Percentiles rank a stretch among this genome's conserved stretches.
Evolutionary conservation across 1,284 basidiomycete genomes (phyloP).

Genomic region (Cryptococcus sp.): DNA sequence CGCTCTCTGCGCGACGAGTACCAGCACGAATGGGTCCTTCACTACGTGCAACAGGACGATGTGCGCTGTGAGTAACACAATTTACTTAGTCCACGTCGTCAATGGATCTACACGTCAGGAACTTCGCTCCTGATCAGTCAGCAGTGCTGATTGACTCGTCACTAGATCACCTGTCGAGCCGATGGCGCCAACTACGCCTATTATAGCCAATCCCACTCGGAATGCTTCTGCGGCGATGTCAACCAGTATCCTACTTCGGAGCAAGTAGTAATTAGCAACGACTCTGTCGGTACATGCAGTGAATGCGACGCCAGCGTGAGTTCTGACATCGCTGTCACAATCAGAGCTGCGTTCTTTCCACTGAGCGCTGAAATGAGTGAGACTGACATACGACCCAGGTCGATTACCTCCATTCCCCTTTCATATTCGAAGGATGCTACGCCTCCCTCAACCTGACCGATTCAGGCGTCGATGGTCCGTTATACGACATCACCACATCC

Average conservation of each 20-base stretch:
- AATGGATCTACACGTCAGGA: too few species aligned
- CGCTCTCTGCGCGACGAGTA: too few species aligned
- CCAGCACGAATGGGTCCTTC: too few species aligned
- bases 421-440: conserved; percentile 5
- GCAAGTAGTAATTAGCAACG: not conserved
- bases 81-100: not conserved
- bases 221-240: conserved; percentile 1
- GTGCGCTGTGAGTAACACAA: too few species aligned
- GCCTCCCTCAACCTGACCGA: not conserved
- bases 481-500: not conserved
- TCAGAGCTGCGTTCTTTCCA: not conserved
- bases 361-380: not conserved
- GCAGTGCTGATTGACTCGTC: too few species aligned
- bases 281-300: conserved; percentile 1
- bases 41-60: too few species aligned
- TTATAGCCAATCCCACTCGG: not conserved
- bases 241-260: conserved; percentile 1
- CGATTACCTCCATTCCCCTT: conserved; percentile 6
- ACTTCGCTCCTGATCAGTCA: not conserved
- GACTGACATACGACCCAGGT: not conserved
- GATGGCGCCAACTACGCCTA: conserved; percentile 2
- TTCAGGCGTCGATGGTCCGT: not conserved
- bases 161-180: not conserved
- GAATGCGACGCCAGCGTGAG: conserved; percentile 2
- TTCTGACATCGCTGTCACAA: not conserved